Evolutionary conservation across 345 rosid species (phyloP), one percentile per base, ranked within the genome.

Genomic region (Hibiscus mutabilis): DNA sequence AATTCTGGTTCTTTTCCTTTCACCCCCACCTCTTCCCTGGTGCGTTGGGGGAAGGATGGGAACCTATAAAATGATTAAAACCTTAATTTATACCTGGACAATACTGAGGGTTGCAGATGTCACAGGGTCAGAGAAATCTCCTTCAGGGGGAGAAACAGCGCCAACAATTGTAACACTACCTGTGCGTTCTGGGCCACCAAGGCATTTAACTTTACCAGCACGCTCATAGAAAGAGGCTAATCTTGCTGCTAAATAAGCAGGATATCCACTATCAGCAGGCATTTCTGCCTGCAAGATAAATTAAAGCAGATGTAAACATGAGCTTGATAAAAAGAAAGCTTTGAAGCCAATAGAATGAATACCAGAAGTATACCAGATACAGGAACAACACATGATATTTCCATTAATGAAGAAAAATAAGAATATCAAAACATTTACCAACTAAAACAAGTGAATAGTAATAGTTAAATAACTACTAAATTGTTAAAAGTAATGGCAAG

Each of bases 201-300:
- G 94, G 82, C 99, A 96, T 81, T 91, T 92, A 59, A 96, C 99
- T 82, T 96, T 96, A 70, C 99, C 99, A 73, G 98, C 99, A 78
- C 99, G 98, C 46, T 96, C 99, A 76, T 96, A 96, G 79, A 96
- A 96, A 66, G 99, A 96, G 19, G 99, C 99, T 60, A 95, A 80
- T 82, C 99, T 96, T 69, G 99, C 98, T 8, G 99, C 99, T 75
- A 95, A 83, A 79, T 95, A 96, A 76, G 99, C 99, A 75, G 99
- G 99, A 83, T 96, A 96, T 71, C 99, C 99, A 84, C 99, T 96
- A 79, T 96, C 99, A 18, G 99, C 99, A 80, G 99, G 99, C 99
- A 96, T 96, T 86, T 96, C 99, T 63, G 99, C 98, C 98, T 96
- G 86, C 51, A 73, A 80, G 57, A 70, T 57, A 82, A 79, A 81